phyloP scores from a whole-genome alignment of 2,329 filamentous ascomycete genomes.

The Neoarthrinium moseri region DNA sequence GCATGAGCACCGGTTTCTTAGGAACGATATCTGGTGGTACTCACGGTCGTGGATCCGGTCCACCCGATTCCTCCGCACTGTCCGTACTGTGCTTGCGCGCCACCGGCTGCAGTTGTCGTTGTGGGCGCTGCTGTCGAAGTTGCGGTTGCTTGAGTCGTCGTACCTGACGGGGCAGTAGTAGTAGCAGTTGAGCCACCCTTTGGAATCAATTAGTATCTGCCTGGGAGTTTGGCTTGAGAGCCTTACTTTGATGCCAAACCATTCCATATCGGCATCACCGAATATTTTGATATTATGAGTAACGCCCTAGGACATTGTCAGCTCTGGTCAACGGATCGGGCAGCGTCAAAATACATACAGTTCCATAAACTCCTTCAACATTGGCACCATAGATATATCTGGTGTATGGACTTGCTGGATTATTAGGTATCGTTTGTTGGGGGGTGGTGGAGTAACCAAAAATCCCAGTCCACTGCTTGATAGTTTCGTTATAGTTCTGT shows the following conservation, averaged over 20 bases:
- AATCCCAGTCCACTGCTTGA: conserved; percentile 35
- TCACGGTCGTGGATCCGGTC: too few species aligned
- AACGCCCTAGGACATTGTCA: conserved; percentile 3
- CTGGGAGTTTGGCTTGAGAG: too few species aligned
- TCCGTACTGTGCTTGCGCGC: too few species aligned
- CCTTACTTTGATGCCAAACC: conserved; percentile 13
- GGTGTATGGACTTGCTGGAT: conserved; percentile 11
- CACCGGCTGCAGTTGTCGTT: too few species aligned
- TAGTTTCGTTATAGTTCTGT: conserved; percentile 22
- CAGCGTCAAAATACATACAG: not conserved
- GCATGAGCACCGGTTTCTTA: too few species aligned
- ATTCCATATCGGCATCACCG: conserved; percentile 14
- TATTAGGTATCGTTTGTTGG: conserved; percentile 3
- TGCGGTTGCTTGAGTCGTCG: too few species aligned
- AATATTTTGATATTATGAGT: conserved; percentile 13
- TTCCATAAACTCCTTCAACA: conserved; percentile 11
- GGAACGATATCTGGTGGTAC: too few species aligned
- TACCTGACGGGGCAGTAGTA: too few species aligned
- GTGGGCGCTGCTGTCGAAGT: too few species aligned
- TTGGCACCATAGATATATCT: conserved; percentile 13
- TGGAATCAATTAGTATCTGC: too few species aligned
- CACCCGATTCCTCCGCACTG: too few species aligned
- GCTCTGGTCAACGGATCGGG: not conserved
- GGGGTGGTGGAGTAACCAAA: conserved; percentile 22
- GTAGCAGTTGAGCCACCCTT: too few species aligned